phyloP scores from a whole-genome alignment of 2,329 filamentous ascomycete species.

The Tricladium varicosporioides region DNA sequence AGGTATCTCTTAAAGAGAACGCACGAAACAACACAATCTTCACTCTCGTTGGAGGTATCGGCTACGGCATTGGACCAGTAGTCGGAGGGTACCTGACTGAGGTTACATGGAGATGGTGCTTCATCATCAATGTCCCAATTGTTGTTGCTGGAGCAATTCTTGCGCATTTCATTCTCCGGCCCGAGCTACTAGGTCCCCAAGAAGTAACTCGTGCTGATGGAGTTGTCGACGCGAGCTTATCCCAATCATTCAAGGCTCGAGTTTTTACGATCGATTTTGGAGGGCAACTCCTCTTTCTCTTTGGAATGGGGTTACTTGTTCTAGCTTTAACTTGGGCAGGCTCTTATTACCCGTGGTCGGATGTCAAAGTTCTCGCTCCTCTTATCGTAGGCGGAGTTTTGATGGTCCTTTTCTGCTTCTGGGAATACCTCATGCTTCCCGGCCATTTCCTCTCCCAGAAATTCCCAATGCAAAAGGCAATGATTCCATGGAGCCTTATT shows the following conservation, averaged over 20 bases:
- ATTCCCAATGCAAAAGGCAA: conserved; percentile 56
- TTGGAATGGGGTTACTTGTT: conserved; percentile 38
- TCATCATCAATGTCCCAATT: conserved; percentile 61
- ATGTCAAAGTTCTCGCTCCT: conserved; percentile 38
- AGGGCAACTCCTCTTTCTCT: conserved; percentile 53
- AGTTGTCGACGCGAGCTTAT: conserved; percentile 38
- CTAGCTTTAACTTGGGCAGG: conserved; percentile 46
- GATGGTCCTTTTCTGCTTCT: conserved; percentile 39
- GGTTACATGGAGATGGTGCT: conserved; percentile 64
- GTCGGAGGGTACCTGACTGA: conserved; percentile 55
- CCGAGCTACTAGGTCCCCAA: conserved; percentile 55
- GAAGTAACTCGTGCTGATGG: conserved; percentile 41
- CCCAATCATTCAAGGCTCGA: conserved; percentile 35
- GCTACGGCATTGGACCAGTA: conserved; percentile 57
- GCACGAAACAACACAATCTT: conserved; percentile 62
- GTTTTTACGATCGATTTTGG: conserved; percentile 55
- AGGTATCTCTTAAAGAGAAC: conserved; percentile 59
- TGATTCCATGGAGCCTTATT: conserved; percentile 63
- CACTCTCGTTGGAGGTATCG: conserved; percentile 55
- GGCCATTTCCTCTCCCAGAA: conserved; percentile 44
- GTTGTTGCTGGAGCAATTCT: conserved; percentile 49
- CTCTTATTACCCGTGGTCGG: conserved; percentile 41
- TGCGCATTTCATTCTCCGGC: conserved; percentile 55
- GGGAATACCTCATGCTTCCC: conserved; percentile 45
- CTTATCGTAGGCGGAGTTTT: conserved; percentile 39